These are phyloP conservation scores for Hymenoscyphus albidus DNA, from an alignment of 2,329 filamentous ascomycete species.

Conservation along the genomic window DNA sequence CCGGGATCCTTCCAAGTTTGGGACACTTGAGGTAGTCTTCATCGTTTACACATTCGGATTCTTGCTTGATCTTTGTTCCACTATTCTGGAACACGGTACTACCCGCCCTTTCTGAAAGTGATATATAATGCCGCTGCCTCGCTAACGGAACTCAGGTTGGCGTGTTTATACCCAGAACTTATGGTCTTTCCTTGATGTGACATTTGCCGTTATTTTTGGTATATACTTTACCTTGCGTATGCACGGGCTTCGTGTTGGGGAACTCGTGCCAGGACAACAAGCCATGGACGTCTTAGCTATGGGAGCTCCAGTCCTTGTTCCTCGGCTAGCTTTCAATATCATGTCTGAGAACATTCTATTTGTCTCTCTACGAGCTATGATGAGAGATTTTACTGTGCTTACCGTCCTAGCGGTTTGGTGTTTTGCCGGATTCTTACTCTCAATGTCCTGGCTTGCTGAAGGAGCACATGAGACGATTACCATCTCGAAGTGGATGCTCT, in stretches of 20 bases:
- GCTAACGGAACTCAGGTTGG: slow-evolving; percentile 44
- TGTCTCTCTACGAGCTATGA: slow-evolving; percentile 76
- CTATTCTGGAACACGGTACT: slow-evolving; percentile 38
- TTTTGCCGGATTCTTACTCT: slow-evolving; percentile 76
- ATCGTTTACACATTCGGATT: slow-evolving; percentile 72
- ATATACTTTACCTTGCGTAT: slow-evolving; percentile 66
- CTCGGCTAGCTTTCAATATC: slow-evolving; percentile 76
- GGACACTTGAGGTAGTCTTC: slow-evolving; percentile 61
- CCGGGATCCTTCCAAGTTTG: slow-evolving; percentile 55
- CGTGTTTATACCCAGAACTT: slow-evolving; percentile 82
- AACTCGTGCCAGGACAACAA: slow-evolving; percentile 53
- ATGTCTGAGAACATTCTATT: slow-evolving; percentile 83
- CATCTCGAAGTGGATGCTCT: slow-evolving; percentile 87
- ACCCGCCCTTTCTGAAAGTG: neutral
- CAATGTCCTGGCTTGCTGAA: slow-evolving; percentile 73
- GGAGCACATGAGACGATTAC: slow-evolving; percentile 60
- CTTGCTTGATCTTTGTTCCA: slow-evolving; percentile 37
- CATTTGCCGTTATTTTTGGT: slow-evolving; percentile 69
- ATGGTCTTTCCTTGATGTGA: slow-evolving; percentile 83
- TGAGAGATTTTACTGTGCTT: slow-evolving; percentile 77
- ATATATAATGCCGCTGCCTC: slow-evolving; percentile 36
- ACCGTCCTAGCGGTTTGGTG: slow-evolving; percentile 76
- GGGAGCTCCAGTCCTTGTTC: slow-evolving; percentile 72
- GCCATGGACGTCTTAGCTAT: slow-evolving; percentile 76
- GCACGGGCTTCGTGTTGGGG: slow-evolving; percentile 53